Evolutionary conservation across 2,329 filamentous ascomycete species (phyloP), one percentile per base, ranked within the genome.

Genomic region (Diaporthe helianthi): DNA sequence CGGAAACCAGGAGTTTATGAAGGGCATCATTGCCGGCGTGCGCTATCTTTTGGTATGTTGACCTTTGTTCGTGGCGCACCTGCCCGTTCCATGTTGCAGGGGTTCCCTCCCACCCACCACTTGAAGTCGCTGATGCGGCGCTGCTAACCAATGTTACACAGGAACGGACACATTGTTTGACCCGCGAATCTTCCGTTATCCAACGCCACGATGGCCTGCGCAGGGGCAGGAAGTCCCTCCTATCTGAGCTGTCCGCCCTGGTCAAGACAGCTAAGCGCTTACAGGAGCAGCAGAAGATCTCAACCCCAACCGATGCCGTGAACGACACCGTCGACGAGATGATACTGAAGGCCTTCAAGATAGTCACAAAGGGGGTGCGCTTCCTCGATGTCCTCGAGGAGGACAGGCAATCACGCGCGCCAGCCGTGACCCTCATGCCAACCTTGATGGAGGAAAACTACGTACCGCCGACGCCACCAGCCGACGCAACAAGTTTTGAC

Each of bases 1-100:
- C 78, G 89, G 91, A 55, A 94, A 94, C 78, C 93, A 97, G 78
- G 94, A 98, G 77, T 96, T 97, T 78, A 95, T 98, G 85, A 91
- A 94, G 80, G 93, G 93, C 29, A 91, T 98, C 77, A 97, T 98
- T 76, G 94, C 94, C 10, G 96, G 96, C 38, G 95, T 98, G 68
- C 89, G 96, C 58, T 94, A 92, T 81, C 86, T 99, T 51, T 80
- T 99, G 79, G 93, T 97, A 86, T 82, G 93, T 85, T 41, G 44
- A 64, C 72, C 36, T 15, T 38, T 38, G 36, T 33, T 33, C 36
- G 36, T 55, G 22, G 17, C 65, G 41, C 53, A 33, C 26, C 41
- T 36, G 41, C 58, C 41, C 29, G 44, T 41, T 36, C 24, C 22
- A 15, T 17, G 31, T 29, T 72, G 38, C n/a, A 13, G 7, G 33